These are phyloP conservation scores for Colletotrichum sp. DNA, from an alignment of 2,329 filamentous ascomycete species.

Conservation along the genomic window DNA sequence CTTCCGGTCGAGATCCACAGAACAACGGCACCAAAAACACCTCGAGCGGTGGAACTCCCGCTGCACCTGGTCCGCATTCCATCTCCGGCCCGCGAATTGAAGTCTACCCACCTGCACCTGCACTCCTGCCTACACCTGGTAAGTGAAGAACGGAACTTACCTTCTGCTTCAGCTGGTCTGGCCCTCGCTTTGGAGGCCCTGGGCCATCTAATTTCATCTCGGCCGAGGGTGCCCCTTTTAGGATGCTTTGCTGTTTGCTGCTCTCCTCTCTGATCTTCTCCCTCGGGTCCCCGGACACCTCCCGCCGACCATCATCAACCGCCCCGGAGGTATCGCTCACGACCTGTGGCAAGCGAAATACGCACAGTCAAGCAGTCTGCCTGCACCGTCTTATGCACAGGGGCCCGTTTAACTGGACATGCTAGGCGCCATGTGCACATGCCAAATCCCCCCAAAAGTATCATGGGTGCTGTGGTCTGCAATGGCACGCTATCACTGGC, in stretches of 20 bases:
- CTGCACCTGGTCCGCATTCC: neutral
- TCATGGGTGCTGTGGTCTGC: neutral
- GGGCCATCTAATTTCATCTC: neutral
- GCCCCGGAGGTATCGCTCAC: neutral
- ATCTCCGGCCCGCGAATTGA: neutral
- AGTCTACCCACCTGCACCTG: neutral
- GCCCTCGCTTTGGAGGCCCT: neutral
- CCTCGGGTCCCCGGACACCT: neutral
- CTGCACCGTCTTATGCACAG: neutral
- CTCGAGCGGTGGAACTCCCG: neutral
- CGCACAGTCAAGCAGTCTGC: neutral
- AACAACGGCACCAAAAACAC: neutral
- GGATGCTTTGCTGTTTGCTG: neutral
- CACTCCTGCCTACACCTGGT: neutral
- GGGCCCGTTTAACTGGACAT: neutral
- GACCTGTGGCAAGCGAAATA: slow-evolving; percentile 1
- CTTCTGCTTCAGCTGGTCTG: neutral
- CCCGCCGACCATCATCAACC: neutral
- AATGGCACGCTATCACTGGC: neutral
- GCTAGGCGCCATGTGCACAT: slow-evolving; percentile 9
- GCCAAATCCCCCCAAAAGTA: neutral
- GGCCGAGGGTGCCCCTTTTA: neutral
- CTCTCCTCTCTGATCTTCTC: neutral
- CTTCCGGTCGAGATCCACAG: neutral
- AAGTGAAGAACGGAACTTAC: neutral